phyloP scores from a whole-genome alignment of 1,139 yeast genomes.

The Blastobotrys raffinosifermentans region DNA sequence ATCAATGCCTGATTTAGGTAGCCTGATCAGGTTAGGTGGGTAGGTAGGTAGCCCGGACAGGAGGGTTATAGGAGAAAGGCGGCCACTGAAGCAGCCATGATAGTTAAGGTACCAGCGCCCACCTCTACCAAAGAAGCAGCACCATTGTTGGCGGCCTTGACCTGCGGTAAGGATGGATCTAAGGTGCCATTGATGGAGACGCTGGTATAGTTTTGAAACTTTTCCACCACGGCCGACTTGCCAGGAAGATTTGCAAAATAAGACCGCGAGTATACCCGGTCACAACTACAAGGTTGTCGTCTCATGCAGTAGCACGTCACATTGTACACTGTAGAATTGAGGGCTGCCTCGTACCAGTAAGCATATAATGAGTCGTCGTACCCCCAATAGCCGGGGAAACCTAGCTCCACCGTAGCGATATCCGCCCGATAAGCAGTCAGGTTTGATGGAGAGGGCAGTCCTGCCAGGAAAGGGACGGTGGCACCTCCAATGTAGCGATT shows the following conservation, averaged over 20 bases:
- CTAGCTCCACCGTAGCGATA: constrained; percentile 1
- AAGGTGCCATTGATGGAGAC: constrained; percentile 5
- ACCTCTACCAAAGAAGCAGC: too few species aligned
- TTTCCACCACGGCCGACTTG: background rate
- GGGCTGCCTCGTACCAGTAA: background rate
- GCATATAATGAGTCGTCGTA: background rate
- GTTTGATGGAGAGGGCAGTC: constrained; percentile 5
- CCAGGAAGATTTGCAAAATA: constrained; percentile 1
- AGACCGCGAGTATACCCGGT: constrained; percentile 1
- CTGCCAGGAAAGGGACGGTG: constrained; percentile 3
- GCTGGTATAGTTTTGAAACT: background rate
- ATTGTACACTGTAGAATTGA: background rate
- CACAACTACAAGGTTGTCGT: constrained; percentile 3
- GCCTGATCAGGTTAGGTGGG: too few species aligned
- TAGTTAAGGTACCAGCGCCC: too few species aligned
- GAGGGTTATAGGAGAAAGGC: too few species aligned
- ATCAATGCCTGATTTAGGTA: too few species aligned
- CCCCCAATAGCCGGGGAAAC: constrained; percentile 7
- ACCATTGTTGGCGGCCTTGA: too few species aligned
- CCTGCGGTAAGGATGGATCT: too few species aligned
- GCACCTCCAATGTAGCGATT: constrained; percentile 4
- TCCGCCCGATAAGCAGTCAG: background rate
- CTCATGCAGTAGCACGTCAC: constrained; percentile 5
- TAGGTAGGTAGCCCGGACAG: too few species aligned
- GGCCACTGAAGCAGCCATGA: too few species aligned